phyloP scores from a whole-genome alignment of 306 rosid species.

The Dicorynia guianensis region DNA sequence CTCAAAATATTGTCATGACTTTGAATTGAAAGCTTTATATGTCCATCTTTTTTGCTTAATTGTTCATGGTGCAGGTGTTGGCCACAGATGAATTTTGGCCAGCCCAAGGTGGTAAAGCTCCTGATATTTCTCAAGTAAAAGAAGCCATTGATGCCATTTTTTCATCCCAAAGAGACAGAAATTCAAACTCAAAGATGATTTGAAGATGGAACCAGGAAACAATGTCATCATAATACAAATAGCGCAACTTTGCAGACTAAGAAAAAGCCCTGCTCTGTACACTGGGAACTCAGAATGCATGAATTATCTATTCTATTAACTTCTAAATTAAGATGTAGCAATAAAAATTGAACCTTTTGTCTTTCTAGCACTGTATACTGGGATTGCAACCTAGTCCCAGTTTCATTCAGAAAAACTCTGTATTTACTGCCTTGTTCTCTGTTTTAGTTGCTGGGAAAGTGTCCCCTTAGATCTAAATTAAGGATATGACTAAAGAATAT shows the following conservation, averaged over 20 bases:
- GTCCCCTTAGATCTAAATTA: constrained; percentile 24
- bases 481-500: too few species aligned
- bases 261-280: constrained; percentile 19
- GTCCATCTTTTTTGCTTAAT: neutral
- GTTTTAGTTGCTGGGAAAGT: constrained; percentile 15
- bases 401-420: constrained; percentile 19
- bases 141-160: constrained; percentile 89
- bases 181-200: constrained; percentile 54
- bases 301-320: constrained; percentile 36
- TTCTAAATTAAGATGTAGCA: neutral
- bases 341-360: constrained; percentile 12
- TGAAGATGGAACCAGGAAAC: neutral
- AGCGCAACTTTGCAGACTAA: constrained; percentile 16
- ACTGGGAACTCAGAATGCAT: constrained; percentile 35
- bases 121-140: constrained; percentile 87
- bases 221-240: neutral
- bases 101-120: constrained; percentile 80
- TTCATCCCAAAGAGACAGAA: constrained; percentile 58
- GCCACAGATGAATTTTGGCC: constrained; percentile 97
- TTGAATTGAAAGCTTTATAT: constrained; percentile 6
- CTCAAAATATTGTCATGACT: constrained; percentile 14
- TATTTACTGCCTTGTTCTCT: constrained; percentile 13
- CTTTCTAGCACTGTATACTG: constrained; percentile 18
- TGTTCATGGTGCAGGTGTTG: constrained; percentile 61
- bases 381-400: constrained; percentile 40